Conservation (phyloP, 139 green algal genomes). For the Diplosphaera chodatii region DNA sequence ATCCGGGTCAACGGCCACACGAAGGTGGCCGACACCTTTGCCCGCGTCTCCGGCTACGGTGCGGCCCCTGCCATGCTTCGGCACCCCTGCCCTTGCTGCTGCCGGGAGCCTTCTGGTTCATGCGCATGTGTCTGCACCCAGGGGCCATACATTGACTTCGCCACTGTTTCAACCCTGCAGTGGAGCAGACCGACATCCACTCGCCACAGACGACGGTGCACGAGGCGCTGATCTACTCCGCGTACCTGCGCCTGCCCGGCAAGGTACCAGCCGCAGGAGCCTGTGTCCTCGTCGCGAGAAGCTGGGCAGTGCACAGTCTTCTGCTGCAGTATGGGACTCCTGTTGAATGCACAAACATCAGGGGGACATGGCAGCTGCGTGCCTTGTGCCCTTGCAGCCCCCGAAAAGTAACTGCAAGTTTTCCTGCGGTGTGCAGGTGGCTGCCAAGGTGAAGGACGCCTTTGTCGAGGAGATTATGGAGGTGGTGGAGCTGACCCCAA, state of each 20-base stretch:
- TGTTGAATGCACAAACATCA: conserved; percentile 2
- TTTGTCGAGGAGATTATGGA: conserved; percentile 31
- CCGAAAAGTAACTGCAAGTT: too few species aligned
- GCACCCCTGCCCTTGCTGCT: too few species aligned
- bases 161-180: too few species aligned
- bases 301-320: too few species aligned
- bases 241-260: conserved; percentile 30
- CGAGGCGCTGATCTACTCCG: conserved; percentile 39
- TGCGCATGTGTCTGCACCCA: too few species aligned
- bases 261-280: too few species aligned
- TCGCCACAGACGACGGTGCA: conserved; percentile 27
- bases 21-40: conserved; percentile 26
- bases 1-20: conserved; percentile 5
- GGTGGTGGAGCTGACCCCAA: conserved; percentile 44
- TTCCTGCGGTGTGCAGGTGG: neutral
- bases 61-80: neutral
- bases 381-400: too few species aligned
- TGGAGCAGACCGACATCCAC: conserved; percentile 36
- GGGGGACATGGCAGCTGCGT: too few species aligned
- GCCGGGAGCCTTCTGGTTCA: too few species aligned
- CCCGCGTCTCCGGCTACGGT: conserved; percentile 21
- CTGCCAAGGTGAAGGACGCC: neutral
- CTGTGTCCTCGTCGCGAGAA: too few species aligned
- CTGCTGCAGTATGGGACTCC: too few species aligned
- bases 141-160: conserved; percentile 8